These are phyloP conservation scores for Fermentozyma sake DNA, from an alignment of 1,139 yeast species.

Conservation along the genomic window DNA sequence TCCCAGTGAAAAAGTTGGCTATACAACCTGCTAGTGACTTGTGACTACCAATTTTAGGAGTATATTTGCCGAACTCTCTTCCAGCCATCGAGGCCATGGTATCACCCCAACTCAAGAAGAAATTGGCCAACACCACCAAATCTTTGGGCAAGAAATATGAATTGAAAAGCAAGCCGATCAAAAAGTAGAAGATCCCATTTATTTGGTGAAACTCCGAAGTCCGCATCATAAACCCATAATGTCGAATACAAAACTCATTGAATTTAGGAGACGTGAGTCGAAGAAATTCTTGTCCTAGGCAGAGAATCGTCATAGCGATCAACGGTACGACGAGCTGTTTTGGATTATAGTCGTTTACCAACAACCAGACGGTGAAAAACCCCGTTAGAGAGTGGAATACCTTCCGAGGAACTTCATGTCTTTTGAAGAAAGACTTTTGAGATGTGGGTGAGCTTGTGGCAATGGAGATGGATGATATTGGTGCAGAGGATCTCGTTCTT, in stretches of 20 bases:
- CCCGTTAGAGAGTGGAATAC: conserved; percentile 86
- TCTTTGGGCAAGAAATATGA: conserved; percentile 15
- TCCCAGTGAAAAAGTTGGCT: conserved; percentile 81
- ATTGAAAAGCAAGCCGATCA: conserved; percentile 15
- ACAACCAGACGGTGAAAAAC: conserved; percentile 66
- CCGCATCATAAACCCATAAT: conserved; percentile 17
- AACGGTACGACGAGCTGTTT: conserved; percentile 58
- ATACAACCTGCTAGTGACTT: conserved; percentile 86
- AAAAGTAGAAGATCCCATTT: conserved; percentile 17
- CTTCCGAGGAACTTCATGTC: conserved; percentile 88
- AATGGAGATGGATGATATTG: no score
- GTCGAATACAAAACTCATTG: conserved; percentile 61
- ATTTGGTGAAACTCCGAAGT: conserved; percentile 11
- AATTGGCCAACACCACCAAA: conserved; percentile 11
- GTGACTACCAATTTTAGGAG: conserved; percentile 68
- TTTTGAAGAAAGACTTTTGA: conserved; percentile 57
- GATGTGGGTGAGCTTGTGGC: no score
- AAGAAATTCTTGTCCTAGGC: conserved; percentile 63
- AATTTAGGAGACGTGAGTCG: conserved; percentile 59
- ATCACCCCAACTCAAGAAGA: conserved; percentile 20
- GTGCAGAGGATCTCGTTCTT: no score
- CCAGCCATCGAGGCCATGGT: conserved; percentile 18
- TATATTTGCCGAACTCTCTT: conserved; percentile 54
- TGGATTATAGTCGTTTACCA: conserved; percentile 56
- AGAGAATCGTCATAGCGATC: conserved; percentile 45